Conservation (phyloP, 2,329 filamentous ascomycete genomes). For the Penicillium brevicompactum region DNA sequence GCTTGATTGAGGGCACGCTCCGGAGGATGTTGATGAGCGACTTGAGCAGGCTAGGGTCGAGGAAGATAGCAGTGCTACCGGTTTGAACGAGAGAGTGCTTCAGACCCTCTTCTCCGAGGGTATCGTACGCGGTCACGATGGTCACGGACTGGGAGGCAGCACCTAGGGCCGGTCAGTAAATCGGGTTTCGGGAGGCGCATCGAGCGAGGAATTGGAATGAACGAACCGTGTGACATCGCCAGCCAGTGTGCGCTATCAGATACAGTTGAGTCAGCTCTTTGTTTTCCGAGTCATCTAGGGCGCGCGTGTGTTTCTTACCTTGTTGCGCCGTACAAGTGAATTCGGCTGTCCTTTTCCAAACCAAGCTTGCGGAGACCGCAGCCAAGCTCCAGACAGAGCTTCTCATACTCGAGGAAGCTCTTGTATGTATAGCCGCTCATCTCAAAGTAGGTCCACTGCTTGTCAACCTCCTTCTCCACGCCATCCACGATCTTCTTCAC, state of each 20-base stretch:
- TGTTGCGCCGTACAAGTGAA: conserved; percentile 85
- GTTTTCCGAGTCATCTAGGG: neutral
- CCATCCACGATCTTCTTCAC: conserved; percentile 86
- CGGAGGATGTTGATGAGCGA: conserved; percentile 60
- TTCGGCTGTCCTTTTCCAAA: conserved; percentile 64
- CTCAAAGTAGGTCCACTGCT: conserved; percentile 91
- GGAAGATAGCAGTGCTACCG: conserved; percentile 78
- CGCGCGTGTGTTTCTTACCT: conserved; percentile 55
- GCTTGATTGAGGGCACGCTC: conserved; percentile 57
- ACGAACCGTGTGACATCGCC: conserved; percentile 70
- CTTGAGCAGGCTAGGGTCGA: conserved; percentile 75
- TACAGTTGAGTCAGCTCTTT: conserved; percentile 14
- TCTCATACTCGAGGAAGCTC: conserved; percentile 78
- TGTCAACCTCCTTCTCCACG: conserved; percentile 76
- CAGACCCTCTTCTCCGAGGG: conserved; percentile 80
- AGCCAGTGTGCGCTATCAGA: conserved; percentile 74
- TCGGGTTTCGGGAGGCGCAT: neutral
- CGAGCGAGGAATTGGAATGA: neutral
- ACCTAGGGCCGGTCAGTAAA: conserved; percentile 37
- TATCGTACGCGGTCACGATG: conserved; percentile 94
- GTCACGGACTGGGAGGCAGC: conserved; percentile 81
- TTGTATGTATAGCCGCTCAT: conserved; percentile 75
- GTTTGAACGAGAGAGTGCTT: conserved; percentile 85
- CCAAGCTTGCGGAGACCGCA: conserved; percentile 75
- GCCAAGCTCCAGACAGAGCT: conserved; percentile 68